Conservation (phyloP, 257 asterid species). For the Solanum sejunctum region DNA sequence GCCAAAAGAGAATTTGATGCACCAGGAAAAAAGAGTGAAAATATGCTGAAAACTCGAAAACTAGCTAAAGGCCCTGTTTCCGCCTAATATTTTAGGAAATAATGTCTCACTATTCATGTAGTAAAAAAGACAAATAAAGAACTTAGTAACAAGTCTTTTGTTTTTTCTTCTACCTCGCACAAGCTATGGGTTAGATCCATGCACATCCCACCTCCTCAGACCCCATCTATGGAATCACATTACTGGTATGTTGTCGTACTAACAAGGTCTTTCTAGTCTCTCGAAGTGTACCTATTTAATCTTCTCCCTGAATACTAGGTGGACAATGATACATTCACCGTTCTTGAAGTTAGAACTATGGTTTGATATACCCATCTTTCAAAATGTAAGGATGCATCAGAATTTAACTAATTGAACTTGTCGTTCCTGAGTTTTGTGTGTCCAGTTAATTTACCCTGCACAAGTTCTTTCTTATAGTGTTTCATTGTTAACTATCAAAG, state of each 20-base stretch:
- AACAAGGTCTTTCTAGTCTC: neutral
- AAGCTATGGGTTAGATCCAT: neutral
- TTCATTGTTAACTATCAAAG: neutral
- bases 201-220: neutral
- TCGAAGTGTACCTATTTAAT: neutral
- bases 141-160: neutral
- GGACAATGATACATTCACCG: neutral
- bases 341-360: neutral
- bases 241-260: neutral
- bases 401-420: neutral
- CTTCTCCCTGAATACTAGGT: neutral
- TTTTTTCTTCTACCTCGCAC: neutral
- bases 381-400: neutral
- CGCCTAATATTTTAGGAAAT: neutral
- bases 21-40: neutral
- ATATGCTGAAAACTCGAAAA: neutral
- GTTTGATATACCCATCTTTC: neutral
- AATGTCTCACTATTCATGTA: neutral
- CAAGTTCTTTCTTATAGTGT: neutral
- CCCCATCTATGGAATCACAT: neutral
- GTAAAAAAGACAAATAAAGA: neutral
- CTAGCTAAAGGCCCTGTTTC: neutral
- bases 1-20: neutral
- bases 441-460: neutral
- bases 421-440: neutral